Percentiles rank a stretch among this genome's conserved stretches.
These are phyloP conservation scores for Fagopyrum esculentum DNA, from an alignment of 148 eudicot genomes.

Conservation along the genomic window DNA sequence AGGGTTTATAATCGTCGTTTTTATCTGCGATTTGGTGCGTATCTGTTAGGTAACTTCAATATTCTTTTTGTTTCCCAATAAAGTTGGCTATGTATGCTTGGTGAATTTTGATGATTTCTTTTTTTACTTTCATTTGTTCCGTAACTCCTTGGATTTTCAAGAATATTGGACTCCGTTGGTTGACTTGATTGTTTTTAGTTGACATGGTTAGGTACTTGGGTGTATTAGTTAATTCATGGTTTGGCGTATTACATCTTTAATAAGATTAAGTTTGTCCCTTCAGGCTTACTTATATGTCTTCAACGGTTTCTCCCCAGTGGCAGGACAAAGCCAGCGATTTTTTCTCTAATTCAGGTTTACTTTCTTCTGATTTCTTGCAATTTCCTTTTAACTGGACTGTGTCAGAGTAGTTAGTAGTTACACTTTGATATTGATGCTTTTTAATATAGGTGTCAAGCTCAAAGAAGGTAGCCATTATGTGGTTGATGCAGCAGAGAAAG, in stretches of 20 bases:
- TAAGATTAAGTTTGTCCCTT: conserved; percentile 3
- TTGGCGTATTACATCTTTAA: not conserved
- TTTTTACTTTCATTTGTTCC: not conserved
- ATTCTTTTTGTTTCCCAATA: not conserved
- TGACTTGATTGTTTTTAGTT: not conserved
- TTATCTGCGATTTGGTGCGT: not conserved
- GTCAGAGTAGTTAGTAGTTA: conserved; percentile 1
- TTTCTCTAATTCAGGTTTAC: conserved; percentile 76
- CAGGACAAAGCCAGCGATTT: conserved; percentile 89
- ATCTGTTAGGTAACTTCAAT: not conserved
- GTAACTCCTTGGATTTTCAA: not conserved
- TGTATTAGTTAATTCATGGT: not conserved
- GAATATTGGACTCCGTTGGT: not conserved
- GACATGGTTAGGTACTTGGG: not conserved
- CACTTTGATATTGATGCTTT: not conserved
- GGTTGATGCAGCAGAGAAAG: conserved; percentile 89
- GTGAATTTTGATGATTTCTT: not conserved
- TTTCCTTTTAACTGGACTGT: conserved; percentile 1
- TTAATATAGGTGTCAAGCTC: conserved; percentile 67
- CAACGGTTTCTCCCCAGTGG: conserved; percentile 80
- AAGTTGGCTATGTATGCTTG: not conserved
- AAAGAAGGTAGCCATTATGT: conserved; percentile 91
- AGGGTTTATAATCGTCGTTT: not conserved
- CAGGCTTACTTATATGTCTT: conserved; percentile 41
- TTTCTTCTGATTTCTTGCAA: not conserved